Percentiles rank a stretch among this genome's conserved stretches.
phyloP scores from a whole-genome alignment of 78 protist species.

The Dictyostelium brefeldianum region DNA sequence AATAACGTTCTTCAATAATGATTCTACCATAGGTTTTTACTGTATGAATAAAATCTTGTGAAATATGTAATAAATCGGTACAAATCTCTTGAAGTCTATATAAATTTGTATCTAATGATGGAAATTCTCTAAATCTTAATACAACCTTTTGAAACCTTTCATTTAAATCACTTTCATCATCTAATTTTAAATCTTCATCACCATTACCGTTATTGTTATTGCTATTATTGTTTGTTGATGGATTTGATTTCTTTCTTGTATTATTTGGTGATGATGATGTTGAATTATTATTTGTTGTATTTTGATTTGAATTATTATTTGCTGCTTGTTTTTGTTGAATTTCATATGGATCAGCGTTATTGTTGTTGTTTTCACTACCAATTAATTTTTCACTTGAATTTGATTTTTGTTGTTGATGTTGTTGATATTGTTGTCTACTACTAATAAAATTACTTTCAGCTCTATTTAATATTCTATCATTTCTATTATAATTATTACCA shows the following conservation, averaged over 20 bases:
- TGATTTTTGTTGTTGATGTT: not conserved
- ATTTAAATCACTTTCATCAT: conserved; percentile 43
- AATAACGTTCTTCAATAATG: conserved; percentile 84
- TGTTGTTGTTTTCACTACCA: not conserved
- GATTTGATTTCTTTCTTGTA: conserved; percentile 9
- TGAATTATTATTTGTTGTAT: not conserved
- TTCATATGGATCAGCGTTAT: conserved; percentile 21
- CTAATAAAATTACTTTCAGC: not conserved
- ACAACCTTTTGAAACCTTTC: conserved; percentile 78
- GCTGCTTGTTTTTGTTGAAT: not conserved
- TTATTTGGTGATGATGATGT: conserved; percentile 6
- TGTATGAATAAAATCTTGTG: conserved; percentile 84
- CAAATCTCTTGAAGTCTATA: conserved; percentile 72
- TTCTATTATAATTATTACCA: not conserved
- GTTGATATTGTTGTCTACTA: not conserved
- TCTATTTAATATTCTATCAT: not conserved
- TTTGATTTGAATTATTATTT: not conserved
- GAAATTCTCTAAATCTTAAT: conserved; percentile 63
- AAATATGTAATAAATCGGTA: conserved; percentile 78
- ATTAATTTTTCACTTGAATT: not conserved
- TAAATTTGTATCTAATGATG: conserved; percentile 72
- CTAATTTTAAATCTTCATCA: not conserved
- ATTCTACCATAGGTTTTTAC: conserved; percentile 87
- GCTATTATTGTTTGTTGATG: too few species aligned
- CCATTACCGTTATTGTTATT: not conserved